Evolutionary conservation across 192 early-diverging fungal species (phyloP).

Genomic region (Linnemannia zychae): DNA sequence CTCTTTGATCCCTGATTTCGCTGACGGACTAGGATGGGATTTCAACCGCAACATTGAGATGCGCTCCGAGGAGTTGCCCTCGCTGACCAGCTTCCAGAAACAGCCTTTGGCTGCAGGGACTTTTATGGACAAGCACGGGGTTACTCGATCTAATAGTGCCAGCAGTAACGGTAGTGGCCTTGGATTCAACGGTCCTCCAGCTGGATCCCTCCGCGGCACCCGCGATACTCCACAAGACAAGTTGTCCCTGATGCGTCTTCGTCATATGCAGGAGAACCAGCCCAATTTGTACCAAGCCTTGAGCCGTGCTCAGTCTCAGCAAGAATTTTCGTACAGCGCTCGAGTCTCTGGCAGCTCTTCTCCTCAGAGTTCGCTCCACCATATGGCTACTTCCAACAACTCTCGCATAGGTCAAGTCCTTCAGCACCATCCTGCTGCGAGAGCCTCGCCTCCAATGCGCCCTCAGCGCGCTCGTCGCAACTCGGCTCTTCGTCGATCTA

Average conservation of each 20-base stretch:
- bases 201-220: constrained; percentile 22
- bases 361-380: background rate
- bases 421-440: background rate
- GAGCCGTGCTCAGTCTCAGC: constrained; percentile 20
- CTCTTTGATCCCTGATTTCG: constrained; percentile 34
- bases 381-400: background rate
- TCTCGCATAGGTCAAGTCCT: background rate
- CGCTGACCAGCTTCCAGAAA: constrained; percentile 21
- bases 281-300: background rate
- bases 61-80: background rate
- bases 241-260: constrained; percentile 19
- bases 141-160: constrained; percentile 37
- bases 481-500: constrained; percentile 34
- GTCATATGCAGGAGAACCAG: constrained; percentile 32
- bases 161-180: constrained; percentile 36
- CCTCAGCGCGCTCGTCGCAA: constrained; percentile 21
- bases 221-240: constrained; percentile 33
- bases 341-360: background rate
- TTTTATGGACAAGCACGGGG: constrained; percentile 9
- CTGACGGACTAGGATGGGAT: constrained; percentile 47
- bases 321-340: constrained; percentile 1
- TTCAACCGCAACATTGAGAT: constrained; percentile 21
- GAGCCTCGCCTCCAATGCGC: background rate
- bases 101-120: background rate
- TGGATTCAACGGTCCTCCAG: constrained; percentile 18